A percentile compares a stretch with the other conserved stretches of the same genome.
Evolutionary conservation across 352 stramenopile genomes (phyloP).

Genomic region (Phytophthora pseudosyringae): DNA sequence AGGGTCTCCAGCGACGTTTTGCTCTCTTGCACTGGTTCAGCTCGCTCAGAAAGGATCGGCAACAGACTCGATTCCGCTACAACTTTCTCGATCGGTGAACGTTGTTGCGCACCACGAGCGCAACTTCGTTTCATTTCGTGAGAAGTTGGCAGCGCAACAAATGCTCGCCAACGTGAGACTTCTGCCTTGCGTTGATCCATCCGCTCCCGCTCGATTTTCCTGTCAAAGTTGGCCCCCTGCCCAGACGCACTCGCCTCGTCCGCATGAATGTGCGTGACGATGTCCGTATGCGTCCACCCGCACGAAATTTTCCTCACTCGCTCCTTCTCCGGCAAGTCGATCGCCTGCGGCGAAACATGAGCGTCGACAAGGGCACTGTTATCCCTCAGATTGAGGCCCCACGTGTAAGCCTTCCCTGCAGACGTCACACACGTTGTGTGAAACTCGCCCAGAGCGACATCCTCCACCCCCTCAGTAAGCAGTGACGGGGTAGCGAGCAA

Average conservation of each 20-base stretch:
- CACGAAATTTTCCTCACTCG: slow-evolving; percentile 56
- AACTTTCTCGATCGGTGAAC: not conserved
- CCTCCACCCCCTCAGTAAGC: slow-evolving; percentile 53
- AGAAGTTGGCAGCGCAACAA: slow-evolving; percentile 15
- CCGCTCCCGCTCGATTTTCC: slow-evolving; percentile 38
- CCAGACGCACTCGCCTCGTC: slow-evolving; percentile 25
- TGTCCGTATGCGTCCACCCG: slow-evolving; percentile 70
- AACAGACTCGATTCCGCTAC: not conserved
- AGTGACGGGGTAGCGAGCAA: slow-evolving; percentile 50
- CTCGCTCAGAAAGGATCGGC: slow-evolving; percentile 1
- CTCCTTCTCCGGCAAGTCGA: slow-evolving; percentile 47
- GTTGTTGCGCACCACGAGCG: not conserved
- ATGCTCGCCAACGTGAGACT: slow-evolving; percentile 30
- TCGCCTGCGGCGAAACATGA: slow-evolving; percentile 34
- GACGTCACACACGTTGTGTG: slow-evolving; percentile 68
- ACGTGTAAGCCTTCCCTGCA: slow-evolving; percentile 54
- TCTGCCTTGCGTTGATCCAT: slow-evolving; percentile 36
- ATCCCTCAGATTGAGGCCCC: slow-evolving; percentile 65
- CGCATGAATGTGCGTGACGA: slow-evolving; percentile 49
- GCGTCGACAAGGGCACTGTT: slow-evolving; percentile 52
- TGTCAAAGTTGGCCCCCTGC: slow-evolving; percentile 37
- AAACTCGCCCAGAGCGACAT: slow-evolving; percentile 75
- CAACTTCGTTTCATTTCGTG: slow-evolving; percentile 3
- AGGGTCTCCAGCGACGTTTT: slow-evolving; percentile 11
- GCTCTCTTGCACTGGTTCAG: not conserved